These are phyloP conservation scores for Apophysomyces ossiformis DNA, from an alignment of 371 early-diverging fungal genomes.

Conservation along the genomic window DNA sequence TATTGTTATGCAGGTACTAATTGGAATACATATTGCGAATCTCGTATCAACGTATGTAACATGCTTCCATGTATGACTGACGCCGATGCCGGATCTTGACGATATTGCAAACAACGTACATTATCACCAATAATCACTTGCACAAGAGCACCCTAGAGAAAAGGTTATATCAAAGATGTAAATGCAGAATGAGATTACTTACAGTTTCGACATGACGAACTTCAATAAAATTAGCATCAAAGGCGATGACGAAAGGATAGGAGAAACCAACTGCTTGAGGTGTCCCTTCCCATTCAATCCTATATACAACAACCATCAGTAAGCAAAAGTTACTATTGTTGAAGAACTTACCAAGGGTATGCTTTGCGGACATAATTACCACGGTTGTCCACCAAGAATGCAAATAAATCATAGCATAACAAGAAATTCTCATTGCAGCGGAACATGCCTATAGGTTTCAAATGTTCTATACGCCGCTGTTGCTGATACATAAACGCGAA, in stretches of 20 bases:
- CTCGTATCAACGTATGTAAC: conserved; percentile 53
- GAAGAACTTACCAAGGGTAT: conserved; percentile 20
- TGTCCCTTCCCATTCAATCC: conserved; percentile 58
- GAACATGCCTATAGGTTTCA: conserved; percentile 84
- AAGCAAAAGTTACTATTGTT: background rate
- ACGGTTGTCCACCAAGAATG: conserved; percentile 84
- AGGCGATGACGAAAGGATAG: conserved; percentile 88
- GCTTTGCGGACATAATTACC: conserved; percentile 18
- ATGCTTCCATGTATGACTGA: conserved; percentile 54
- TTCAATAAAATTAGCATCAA: conserved; percentile 89
- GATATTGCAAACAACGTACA: conserved; percentile 46
- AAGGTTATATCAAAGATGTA: background rate
- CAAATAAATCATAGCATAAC: conserved; percentile 92
- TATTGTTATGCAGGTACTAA: conserved; percentile 13
- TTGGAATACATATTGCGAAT: conserved; percentile 49
- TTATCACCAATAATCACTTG: conserved; percentile 52
- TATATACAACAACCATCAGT: background rate
- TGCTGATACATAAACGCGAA: conserved; percentile 35
- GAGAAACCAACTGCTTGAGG: conserved; percentile 70
- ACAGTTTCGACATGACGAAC: conserved; percentile 85
- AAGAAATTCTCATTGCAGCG: conserved; percentile 80
- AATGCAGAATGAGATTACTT: conserved; percentile 24
- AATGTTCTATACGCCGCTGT: conserved; percentile 29
- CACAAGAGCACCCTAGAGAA: conserved; percentile 45
- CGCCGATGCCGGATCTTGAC: conserved; percentile 25